Conservation (phyloP, 768 basidiomycete genomes). For the Dendrothele bispora region DNA sequence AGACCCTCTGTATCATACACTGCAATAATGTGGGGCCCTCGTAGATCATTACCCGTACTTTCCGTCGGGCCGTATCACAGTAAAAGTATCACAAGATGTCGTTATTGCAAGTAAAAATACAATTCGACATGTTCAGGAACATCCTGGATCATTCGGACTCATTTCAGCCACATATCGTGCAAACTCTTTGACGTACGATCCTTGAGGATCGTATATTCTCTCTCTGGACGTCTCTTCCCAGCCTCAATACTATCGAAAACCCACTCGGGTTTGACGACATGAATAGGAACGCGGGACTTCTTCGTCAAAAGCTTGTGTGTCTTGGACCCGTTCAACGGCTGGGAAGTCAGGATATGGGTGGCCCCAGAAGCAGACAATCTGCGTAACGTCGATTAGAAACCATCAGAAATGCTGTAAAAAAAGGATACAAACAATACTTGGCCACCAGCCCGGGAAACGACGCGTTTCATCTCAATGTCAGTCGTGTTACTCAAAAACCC, state of each 20-base stretch:
- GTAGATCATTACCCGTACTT: no score
- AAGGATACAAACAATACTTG: constrained; percentile 50
- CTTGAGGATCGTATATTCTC: constrained; percentile 52
- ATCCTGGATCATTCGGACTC: no score
- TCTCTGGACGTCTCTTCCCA: constrained; percentile 62
- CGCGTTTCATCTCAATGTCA: constrained; percentile 76
- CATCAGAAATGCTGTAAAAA: neutral
- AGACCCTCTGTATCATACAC: no score
- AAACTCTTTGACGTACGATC: no score
- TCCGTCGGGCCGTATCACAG: no score
- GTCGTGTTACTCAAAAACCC: constrained; percentile 73
- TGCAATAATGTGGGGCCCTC: no score
- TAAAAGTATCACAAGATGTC: no score
- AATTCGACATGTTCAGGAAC: no score
- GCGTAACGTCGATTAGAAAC: constrained; percentile 11
- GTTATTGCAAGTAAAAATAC: no score
- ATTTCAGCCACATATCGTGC: no score
- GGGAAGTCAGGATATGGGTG: constrained; percentile 80
- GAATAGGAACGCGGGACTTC: constrained; percentile 45
- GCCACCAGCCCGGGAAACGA: constrained; percentile 69
- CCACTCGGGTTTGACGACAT: constrained; percentile 79
- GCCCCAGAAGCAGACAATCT: constrained; percentile 60
- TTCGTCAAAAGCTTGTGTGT: constrained; percentile 60
- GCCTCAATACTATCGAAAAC: constrained; percentile 63
- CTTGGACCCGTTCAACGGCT: constrained; percentile 69